Evolutionary conservation across 2,329 filamentous ascomycete species (phyloP).

Genomic region (Penicillium glabrum): DNA sequence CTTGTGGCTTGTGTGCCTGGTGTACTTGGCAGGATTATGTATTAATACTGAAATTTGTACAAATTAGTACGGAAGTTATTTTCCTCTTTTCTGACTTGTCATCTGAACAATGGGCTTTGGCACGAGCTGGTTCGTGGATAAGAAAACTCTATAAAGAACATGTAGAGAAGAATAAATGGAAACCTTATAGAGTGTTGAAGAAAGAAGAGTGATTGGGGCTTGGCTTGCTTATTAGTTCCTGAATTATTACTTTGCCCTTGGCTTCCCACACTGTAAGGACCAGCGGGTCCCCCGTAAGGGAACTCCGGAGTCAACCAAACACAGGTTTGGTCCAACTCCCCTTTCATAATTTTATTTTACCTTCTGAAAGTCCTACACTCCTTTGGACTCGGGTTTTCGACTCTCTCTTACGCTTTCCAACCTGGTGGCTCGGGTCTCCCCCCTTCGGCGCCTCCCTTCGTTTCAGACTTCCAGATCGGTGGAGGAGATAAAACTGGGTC

Average conservation of each 20-base stretch:
- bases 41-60: not conserved
- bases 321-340: slow-evolving; percentile 8
- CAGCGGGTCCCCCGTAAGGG: slow-evolving; percentile 18
- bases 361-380: slow-evolving; percentile 28
- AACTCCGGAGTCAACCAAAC: slow-evolving; percentile 16
- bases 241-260: not conserved
- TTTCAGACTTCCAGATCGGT: slow-evolving; percentile 17
- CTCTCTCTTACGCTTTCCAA: not conserved
- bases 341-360: slow-evolving; percentile 12
- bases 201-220: not conserved
- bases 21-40: slow-evolving; percentile 1
- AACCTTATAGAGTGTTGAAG: not conserved
- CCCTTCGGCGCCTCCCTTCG: slow-evolving; percentile 4
- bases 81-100: slow-evolving; percentile 4
- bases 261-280: not conserved
- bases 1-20: slow-evolving; percentile 14
- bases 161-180: not conserved
- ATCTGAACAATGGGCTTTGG: not conserved
- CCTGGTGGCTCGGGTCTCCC: not conserved
- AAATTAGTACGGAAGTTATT: not conserved
- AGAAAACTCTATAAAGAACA: not conserved
- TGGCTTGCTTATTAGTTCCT: not conserved
- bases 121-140: not conserved
- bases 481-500: slow-evolving; percentile 11
- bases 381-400: slow-evolving; percentile 18